Base-by-base conservation (phyloP, 176 grass and related monocot genomes). In the Triticum monococcum region DNA sequence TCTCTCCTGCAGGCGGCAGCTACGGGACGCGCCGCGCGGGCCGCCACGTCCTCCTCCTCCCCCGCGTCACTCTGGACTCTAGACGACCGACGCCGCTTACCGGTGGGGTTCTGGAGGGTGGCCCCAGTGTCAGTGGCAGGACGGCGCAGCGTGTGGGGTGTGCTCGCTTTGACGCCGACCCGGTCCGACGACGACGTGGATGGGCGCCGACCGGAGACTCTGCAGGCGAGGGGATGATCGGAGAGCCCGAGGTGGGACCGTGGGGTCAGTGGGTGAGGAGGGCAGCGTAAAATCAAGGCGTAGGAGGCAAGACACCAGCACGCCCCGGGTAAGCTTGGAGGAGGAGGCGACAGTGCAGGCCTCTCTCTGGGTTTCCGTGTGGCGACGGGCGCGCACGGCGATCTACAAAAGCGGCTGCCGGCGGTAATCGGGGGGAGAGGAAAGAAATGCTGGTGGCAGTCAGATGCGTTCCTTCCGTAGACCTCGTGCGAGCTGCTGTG, bases 71-170 rank as follows among this genome's bases (percentile, higher is more conserved):
- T 0, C 71, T 0, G 11, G 13, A 7, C 22, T 0, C 61, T 0
- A 22, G 9, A 1, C 0, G 0, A 3, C 2, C 0, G 2, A 22
- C 22, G 10, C 54, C 52, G 18, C 25, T 50, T 48, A 7, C 79
- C 20, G 0, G 3, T 32, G 73, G 90, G 87, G 85, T 0, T 16
- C 32, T 1, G 0, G 0, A 30, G 0, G 0, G 0, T 0, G 1
- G 0, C 1, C 26, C 79, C 1, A 1, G 12, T 30, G 70, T 88
- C 86, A 79, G 86, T 14, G 5, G 17, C 0, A 56, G 52, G 52
- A 0, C 18, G 40, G 28, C 5, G 28, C 0, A 4, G 1, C 0
- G 10, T 4, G 26, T 9, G 18, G 40, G 3, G 43, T 57, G 14
- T 43, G 33, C 3, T 46, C 3, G n/a, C n/a, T 0, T 13, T 20